Evolutionary conservation across 1,284 basidiomycete genomes (phyloP).

Genomic region (Cerrena zonata): DNA sequence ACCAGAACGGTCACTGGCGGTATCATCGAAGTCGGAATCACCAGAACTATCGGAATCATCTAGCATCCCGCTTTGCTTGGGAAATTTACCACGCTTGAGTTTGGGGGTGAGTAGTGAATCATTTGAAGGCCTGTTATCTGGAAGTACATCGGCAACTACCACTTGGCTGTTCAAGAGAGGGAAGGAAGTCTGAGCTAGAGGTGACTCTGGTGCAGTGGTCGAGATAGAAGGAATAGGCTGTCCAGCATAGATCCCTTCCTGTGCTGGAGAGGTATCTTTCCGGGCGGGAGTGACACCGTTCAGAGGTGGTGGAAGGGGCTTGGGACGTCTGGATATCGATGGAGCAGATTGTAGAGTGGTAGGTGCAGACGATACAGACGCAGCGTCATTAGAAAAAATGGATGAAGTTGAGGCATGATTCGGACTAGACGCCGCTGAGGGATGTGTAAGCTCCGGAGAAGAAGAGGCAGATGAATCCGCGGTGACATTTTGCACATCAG

Average conservation of each 20-base stretch:
- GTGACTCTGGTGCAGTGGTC: constrained; percentile 42
- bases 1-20: constrained; percentile 27
- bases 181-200: constrained; percentile 13
- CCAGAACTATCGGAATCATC: constrained; percentile 38
- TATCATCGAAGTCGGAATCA: constrained; percentile 28
- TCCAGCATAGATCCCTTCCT: constrained; percentile 27
- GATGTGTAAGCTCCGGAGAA: constrained; percentile 19
- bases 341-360: constrained; percentile 20
- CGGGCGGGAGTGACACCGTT: not conserved
- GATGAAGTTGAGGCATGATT: constrained; percentile 14
- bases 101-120: constrained; percentile 21
- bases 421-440: constrained; percentile 29
- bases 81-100: not conserved
- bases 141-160: not conserved
- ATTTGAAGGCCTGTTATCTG: constrained; percentile 16
- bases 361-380: constrained; percentile 25
- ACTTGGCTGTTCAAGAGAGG: not conserved
- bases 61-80: constrained; percentile 4
- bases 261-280: not conserved
- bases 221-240: constrained; percentile 49
- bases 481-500: not conserved
- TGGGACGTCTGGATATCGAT: not conserved
- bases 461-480: constrained; percentile 5
- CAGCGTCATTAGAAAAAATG: constrained; percentile 17
- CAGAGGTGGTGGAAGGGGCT: not conserved